Conservation (phyloP, 176 grass and related monocot species). For the Bothriochloa decipiens region DNA sequence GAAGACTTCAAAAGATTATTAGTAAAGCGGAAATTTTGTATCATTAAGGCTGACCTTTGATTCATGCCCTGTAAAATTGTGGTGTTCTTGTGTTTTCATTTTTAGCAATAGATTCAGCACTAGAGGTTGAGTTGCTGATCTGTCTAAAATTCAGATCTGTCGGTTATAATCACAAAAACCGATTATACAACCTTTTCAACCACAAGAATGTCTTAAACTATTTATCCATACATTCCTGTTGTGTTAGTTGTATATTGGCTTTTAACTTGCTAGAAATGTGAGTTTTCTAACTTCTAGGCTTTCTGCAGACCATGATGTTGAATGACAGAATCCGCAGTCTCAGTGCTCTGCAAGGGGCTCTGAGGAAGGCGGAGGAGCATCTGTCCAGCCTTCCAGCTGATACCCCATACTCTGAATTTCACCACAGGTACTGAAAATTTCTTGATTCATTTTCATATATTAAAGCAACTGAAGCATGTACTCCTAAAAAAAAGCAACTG, state of each 20-base stretch:
- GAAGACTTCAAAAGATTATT: background rate
- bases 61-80: background rate
- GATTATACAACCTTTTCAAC: background rate
- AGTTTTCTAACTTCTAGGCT: background rate
- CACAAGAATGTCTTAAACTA: background rate
- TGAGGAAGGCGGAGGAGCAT: slow-evolving; percentile 96
- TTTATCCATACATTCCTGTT: background rate
- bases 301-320: slow-evolving; percentile 90
- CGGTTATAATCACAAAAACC: background rate
- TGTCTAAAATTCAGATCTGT: background rate
- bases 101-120: background rate
- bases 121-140: background rate
- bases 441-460: background rate
- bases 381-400: slow-evolving; percentile 64
- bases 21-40: background rate
- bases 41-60: background rate
- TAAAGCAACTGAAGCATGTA: background rate
- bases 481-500: too few relatives aligned
- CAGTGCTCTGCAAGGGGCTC: slow-evolving; percentile 72
- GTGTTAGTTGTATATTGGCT: background rate
- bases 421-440: slow-evolving; percentile 66
- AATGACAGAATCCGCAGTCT: slow-evolving; percentile 98
- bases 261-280: background rate
- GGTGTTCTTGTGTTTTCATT: background rate
- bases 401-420: slow-evolving; percentile 85